phyloP scores from a whole-genome alignment of 2,329 filamentous ascomycete genomes.

The Leptographium flavum region DNA sequence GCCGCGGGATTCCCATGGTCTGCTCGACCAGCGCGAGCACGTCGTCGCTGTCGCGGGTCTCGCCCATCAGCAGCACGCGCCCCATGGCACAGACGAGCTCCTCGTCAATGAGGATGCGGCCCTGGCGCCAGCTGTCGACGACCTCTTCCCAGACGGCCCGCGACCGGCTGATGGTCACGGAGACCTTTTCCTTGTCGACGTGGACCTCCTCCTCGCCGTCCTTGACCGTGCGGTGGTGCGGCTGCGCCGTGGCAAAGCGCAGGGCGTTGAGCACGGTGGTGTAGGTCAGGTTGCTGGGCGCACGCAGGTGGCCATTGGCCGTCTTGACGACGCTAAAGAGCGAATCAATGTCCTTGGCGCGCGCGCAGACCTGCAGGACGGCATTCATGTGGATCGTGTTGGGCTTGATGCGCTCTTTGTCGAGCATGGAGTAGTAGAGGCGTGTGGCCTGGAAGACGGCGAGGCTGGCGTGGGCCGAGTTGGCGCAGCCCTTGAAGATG shows the following conservation, averaged over 20 bases:
- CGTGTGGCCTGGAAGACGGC: constrained; percentile 56
- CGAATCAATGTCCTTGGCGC: constrained; percentile 61
- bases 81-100: constrained; percentile 70
- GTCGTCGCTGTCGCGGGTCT: constrained; percentile 50
- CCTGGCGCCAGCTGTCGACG: constrained; percentile 58
- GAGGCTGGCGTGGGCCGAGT: constrained; percentile 39
- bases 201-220: constrained; percentile 1
- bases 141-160: constrained; percentile 72
- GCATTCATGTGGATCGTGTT: constrained; percentile 80
- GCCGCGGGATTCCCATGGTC: constrained; percentile 60
- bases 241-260: constrained; percentile 28
- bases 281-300: constrained; percentile 62
- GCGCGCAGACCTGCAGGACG: constrained; percentile 66
- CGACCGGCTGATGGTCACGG: constrained; percentile 46
- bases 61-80: constrained; percentile 54
- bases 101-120: constrained; percentile 61
- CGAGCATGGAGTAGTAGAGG: constrained; percentile 63
- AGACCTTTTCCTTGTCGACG: constrained; percentile 15
- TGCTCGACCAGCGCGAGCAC: constrained; percentile 66
- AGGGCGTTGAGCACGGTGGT: constrained; percentile 73
- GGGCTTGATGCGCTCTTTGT: constrained; percentile 48
- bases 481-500: constrained; percentile 61
- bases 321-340: constrained; percentile 65
- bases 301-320: constrained; percentile 47
- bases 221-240: constrained; percentile 10